A percentile compares a stretch with the other conserved stretches of the same genome.
phyloP scores from a whole-genome alignment of 495 filamentous ascomycete species.

The Tuber umbilicatum region DNA sequence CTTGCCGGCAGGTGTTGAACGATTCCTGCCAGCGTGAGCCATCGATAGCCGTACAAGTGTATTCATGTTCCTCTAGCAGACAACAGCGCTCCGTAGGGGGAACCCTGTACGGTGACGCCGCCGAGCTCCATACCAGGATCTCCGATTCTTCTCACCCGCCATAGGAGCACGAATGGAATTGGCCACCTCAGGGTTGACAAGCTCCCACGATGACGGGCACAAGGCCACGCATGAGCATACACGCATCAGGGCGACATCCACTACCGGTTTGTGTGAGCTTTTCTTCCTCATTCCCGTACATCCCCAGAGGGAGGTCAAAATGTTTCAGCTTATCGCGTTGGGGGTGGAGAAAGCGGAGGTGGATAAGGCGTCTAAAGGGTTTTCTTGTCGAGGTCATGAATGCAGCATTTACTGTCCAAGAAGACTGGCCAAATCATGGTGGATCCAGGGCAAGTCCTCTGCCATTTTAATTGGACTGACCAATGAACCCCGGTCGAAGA shows the following conservation, averaged over 20 bases:
- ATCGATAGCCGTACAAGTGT: neutral
- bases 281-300: neutral
- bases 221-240: slow-evolving; percentile 3
- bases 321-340: neutral
- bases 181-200: neutral
- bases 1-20: neutral
- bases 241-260: neutral
- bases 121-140: neutral
- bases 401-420: neutral
- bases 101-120: slow-evolving; percentile 2
- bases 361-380: neutral
- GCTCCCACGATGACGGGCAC: neutral
- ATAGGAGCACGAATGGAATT: neutral
- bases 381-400: neutral
- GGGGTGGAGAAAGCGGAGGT: slow-evolving; percentile 1
- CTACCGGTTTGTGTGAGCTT: neutral
- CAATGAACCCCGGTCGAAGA: neutral
- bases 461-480: neutral
- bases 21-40: slow-evolving; percentile 4
- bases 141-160: neutral
- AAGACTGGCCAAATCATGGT: neutral
- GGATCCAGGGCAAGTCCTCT: neutral
- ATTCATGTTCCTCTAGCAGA: neutral
- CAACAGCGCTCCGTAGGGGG: neutral
- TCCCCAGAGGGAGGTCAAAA: neutral